Conservation (phyloP, 2,329 filamentous ascomycete genomes). For the Sporothrix protearum region DNA sequence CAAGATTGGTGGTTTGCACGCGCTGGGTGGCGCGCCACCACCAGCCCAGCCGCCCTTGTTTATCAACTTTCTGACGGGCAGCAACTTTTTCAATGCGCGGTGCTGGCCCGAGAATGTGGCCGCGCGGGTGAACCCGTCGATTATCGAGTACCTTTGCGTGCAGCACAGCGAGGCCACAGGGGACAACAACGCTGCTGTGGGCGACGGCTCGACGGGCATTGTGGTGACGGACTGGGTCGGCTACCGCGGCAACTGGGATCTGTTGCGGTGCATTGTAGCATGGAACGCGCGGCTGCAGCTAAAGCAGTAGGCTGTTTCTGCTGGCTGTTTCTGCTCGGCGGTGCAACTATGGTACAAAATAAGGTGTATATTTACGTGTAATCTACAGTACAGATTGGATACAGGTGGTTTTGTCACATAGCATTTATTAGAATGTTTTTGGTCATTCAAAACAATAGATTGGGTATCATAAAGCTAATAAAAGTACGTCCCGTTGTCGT, state of each 20-base stretch:
- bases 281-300: constrained; percentile 73
- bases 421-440: not conserved
- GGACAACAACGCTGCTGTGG: constrained; percentile 50
- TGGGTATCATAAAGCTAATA: not conserved
- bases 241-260: constrained; percentile 80
- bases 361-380: constrained; percentile 4
- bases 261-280: constrained; percentile 79
- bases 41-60: constrained; percentile 60
- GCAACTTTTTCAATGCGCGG: constrained; percentile 87
- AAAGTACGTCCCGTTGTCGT: not conserved
- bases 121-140: constrained; percentile 76
- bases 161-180: constrained; percentile 50
- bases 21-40: not conserved
- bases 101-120: constrained; percentile 96
- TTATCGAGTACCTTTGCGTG: constrained; percentile 59
- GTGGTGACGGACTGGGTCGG: constrained; percentile 95
- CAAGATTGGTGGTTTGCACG: not conserved
- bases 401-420: not conserved
- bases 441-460: not conserved
- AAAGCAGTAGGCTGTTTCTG: constrained; percentile 36
- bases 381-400: constrained; percentile 2
- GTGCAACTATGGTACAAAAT: not conserved
- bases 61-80: constrained; percentile 85
- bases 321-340: constrained; percentile 2
- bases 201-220: constrained; percentile 74